Evolutionary conservation across 352 stramenopile genomes (phyloP), one percentile per base, ranked within the genome.

Genomic region (Pythium periplocum): DNA sequence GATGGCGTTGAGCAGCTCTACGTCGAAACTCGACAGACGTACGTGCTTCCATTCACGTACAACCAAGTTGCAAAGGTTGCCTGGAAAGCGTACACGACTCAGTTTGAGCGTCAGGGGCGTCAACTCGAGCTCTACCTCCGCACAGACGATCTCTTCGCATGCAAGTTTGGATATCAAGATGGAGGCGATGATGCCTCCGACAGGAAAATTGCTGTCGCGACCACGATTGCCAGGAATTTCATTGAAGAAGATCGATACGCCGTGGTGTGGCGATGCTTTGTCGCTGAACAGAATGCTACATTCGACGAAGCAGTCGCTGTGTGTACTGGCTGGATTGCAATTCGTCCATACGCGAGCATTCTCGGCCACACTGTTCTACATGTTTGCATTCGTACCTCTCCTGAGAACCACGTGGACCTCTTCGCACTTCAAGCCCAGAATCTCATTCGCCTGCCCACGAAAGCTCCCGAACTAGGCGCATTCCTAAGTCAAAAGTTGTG

Each of bases 1-100:
- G 30, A 53, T 44, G 46, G 53, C 45, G 39, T 44, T 30, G 53
- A 60, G n/a, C 53, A 54, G 31, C 46, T 60, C 11, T 60, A 60
- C 45, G 53, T 60, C 5, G 53, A 60, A 40, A 54, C 45, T 12
- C 36, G 45, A n/a, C 45, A 60, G 10, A 12, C 37, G 12, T 53
- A 37, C 32, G 31, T 37, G 3, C 4, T 60, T 6, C 53, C 53
- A n/a, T 60, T 60, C 31, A 4, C 37, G 8, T 41, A 38, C 10
- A 12, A 60, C 31, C 34, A 40, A 12, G 53, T 60, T 33, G 10
- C 30, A 38, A 33, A 6, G 2, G 38, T 48, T 32, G 45, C 31
- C 4, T 60, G 53, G 53, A 17, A 17, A 32, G 53, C 45, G 38
- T 54, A 38, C 39, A 53, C 44, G 30, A 53, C n/a, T 12, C 45